These are phyloP conservation scores for Trichophyton benhamiae DNA, from an alignment of 2,329 filamentous ascomycete species.

Conservation along the genomic window DNA sequence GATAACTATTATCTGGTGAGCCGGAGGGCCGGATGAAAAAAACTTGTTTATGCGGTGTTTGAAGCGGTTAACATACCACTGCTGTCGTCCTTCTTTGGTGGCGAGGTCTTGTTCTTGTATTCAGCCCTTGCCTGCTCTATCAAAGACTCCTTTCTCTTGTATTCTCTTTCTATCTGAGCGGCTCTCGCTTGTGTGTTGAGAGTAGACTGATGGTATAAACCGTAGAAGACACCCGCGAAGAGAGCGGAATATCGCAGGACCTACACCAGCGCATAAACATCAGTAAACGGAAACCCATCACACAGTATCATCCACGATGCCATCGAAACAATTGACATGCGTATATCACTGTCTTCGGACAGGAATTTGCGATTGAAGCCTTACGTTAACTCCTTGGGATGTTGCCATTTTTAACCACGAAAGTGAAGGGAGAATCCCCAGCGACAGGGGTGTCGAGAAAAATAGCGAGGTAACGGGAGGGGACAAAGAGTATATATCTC, in stretches of 20 bases:
- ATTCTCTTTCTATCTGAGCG: constrained; percentile 64
- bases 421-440: constrained; percentile 22
- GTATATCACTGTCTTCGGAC: background rate
- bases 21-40: background rate
- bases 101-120: constrained; percentile 65
- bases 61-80: constrained; percentile 19
- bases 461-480: background rate
- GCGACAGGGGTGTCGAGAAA: constrained; percentile 18
- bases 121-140: constrained; percentile 89
- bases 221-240: constrained; percentile 83
- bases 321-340: background rate
- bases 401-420: constrained; percentile 44
- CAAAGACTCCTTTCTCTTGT: constrained; percentile 78
- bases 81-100: constrained; percentile 23
- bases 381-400: constrained; percentile 56
- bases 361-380: constrained; percentile 12
- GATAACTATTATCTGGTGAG: constrained; percentile 42
- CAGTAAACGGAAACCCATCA: background rate
- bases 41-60: background rate
- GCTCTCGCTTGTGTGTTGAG: constrained; percentile 61
- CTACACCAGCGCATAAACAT: constrained; percentile 38
- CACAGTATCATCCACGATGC: background rate
- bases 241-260: constrained; percentile 96
- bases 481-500: background rate
- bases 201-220: constrained; percentile 80